Evolutionary conservation across 257 asterid genomes (phyloP), one percentile per base, ranked within the genome.

Genomic region (Solanum lycopersicoides): DNA sequence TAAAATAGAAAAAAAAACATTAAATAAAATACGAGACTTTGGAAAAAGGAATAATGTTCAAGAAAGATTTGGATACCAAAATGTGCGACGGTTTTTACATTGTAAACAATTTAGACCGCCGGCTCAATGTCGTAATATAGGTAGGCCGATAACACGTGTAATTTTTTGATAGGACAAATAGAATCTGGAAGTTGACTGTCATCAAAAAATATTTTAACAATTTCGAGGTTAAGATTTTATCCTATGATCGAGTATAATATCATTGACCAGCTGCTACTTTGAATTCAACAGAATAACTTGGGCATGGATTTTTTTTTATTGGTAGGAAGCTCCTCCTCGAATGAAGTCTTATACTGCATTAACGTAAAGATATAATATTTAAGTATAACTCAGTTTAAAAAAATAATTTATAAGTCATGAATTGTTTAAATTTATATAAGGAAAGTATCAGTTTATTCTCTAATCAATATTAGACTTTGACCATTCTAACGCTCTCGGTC

Each of bases 151-250:
- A 73, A 3, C 69, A 86, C 82, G 86, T 82, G 88, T 86, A 86
- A 9, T 13, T 7, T 73, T 73, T 2, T 41, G 4, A 89, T 32
- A 41, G 87, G 88, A 12, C 2, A 35, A 50, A 14, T 32, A 1
- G 1, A 79, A 79, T 90, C 83, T 80, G 87, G 79, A 86, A 65
- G 65, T 34, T 75, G 86, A 44, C 85, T 68, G 60, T 69, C 60
- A 56, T 42, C 82, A 65, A 87, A 23, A 80, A 12, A 18, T 6
- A 34, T 79, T 45, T 69, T 23, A 25, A 32, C 34, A 20, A n/a
- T 32, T 42, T 72, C 71, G 37, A 56, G 56, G 84, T 50, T 15
- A 37, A 21, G 53, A 9, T 37, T 10, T n/a, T 60, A 41, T 80
- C 85, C 28, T 47, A 47, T 16, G 18, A 9, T 77, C 12, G 63